Base-by-base conservation (phyloP, 768 basidiomycete species). In the Paxillus ammoniavirescens region DNA sequence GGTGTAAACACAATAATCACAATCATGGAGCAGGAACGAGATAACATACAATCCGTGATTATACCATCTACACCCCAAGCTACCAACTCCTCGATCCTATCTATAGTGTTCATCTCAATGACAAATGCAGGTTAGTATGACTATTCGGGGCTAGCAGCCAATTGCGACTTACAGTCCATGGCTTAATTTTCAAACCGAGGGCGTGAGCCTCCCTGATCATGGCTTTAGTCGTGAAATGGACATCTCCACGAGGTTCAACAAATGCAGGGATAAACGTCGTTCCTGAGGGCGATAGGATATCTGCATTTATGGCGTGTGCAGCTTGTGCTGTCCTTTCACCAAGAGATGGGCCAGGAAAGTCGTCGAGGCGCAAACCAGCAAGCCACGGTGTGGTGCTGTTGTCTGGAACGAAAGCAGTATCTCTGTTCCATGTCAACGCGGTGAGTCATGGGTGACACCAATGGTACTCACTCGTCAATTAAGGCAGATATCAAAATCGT, bases 121-220 rank as follows among this genome's bases (percentile, higher is more conserved):
- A 36, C 13, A 18, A 13, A 15, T 41, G 14, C 43, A 10, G 17
- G n/a, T 60, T 47, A 57, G 42, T 8, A 38, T 42, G 17, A 14
- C 18, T 38, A 42, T 31, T 13, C 50, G 45, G 37, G 17, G 3
- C 15, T 12, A 4, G 33, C 10, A 13, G 33, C n/a, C n/a, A n/a
- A n/a, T 40, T 26, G 4, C 36, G 14, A 73, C 81, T 58, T 56
- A 87, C 87, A 30, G 89, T 91, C 83, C 85, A 92, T 6, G 89
- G 87, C 55, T 84, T 82, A 42, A 92, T 83, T 10, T 65, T 55
- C 64, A 91, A 63, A 3, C 82, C 84, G 30, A 87, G 75, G 35
- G 74, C 55, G 62, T 91, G 90, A 0, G 89, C 83, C 47, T 77
- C 74, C 42, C 77, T 73, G 26, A 92, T 76, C 89, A 92, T 89